phyloP scores from a whole-genome alignment of 192 early-diverging fungal genomes.

The Hyaloraphidium curvatum region DNA sequence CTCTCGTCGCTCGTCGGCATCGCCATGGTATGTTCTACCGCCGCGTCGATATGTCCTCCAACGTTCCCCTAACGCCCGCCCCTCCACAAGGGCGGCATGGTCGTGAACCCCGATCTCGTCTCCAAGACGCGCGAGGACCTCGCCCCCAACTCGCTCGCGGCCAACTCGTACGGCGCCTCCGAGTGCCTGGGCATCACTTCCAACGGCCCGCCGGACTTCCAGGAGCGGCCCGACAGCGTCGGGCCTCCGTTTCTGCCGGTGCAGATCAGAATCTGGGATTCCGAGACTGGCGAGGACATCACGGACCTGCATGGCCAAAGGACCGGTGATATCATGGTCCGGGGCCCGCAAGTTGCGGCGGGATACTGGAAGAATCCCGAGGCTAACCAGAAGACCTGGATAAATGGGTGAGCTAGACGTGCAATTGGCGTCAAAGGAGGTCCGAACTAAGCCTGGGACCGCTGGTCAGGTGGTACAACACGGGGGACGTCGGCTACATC shows the following conservation, averaged over 20 bases:
- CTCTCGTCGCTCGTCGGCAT: neutral
- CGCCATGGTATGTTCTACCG: neutral
- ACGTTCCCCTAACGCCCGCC: neutral
- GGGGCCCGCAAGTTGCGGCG: neutral
- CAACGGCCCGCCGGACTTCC: neutral
- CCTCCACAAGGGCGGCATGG: neutral
- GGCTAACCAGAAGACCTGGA: neutral
- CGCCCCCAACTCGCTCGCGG: neutral
- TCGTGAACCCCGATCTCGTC: neutral
- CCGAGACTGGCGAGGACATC: neutral
- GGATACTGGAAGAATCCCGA: neutral
- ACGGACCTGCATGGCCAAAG: neutral
- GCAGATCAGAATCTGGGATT: neutral
- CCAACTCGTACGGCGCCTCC: neutral
- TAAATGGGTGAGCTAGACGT: neutral
- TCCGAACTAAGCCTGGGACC: neutral
- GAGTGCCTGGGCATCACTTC: neutral
- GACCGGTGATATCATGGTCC: neutral
- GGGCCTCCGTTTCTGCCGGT: neutral
- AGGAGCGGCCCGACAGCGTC: neutral
- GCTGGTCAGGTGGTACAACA: neutral
- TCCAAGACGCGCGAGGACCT: neutral
- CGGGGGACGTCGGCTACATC: neutral
- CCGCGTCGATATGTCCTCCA: neutral
- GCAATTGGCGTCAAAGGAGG: no score